Evolutionary conservation across 2,329 filamentous ascomycete genomes (phyloP).

Genomic region (Torrubiella hemipterigena): DNA sequence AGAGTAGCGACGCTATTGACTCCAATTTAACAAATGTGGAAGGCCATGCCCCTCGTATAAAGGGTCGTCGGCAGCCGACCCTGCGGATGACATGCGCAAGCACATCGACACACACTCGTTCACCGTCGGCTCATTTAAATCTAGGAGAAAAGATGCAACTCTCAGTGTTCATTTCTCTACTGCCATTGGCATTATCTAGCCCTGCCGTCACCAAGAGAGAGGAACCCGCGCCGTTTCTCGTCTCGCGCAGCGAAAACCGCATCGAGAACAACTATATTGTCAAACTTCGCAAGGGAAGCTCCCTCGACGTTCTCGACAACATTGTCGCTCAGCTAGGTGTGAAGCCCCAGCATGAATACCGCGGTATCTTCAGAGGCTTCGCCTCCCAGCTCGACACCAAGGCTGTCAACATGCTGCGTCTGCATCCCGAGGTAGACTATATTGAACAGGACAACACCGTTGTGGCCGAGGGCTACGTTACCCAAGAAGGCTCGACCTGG

Average conservation of each 20-base stretch:
- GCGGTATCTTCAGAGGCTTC: not conserved
- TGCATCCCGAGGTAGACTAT: not conserved
- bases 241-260: not conserved
- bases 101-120: no score
- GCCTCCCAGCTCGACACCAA: not conserved
- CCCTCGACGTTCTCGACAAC: not conserved
- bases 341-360: not conserved
- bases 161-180: not conserved
- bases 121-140: no score
- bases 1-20: no score
- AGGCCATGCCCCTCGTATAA: no score
- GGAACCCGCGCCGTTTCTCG: not conserved
- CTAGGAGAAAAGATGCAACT: not conserved
- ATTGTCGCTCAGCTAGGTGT: not conserved
- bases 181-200: not conserved
- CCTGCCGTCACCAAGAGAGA: not conserved
- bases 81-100: no score
- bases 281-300: not conserved
- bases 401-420: not conserved
- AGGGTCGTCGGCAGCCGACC: no score
- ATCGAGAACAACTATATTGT: not conserved
- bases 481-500: slow-evolving; percentile 11
- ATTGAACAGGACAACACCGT: not conserved
- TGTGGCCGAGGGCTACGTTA: slow-evolving; percentile 1
- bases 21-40: no score